phyloP scores from a whole-genome alignment of 108 stramenopile species.

The Aurantiochytrium sp. region DNA sequence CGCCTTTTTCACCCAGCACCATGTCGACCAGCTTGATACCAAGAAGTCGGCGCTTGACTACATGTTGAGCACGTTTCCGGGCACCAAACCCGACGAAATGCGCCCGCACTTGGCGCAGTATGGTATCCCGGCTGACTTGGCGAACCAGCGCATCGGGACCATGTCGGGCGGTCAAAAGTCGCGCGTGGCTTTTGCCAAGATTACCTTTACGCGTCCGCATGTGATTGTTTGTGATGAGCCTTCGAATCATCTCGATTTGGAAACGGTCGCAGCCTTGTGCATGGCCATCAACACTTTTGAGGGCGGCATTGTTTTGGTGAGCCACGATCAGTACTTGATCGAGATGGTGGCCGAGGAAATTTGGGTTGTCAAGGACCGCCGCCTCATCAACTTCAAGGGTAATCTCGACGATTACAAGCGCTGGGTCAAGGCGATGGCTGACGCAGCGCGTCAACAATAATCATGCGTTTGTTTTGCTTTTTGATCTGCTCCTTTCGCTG shows the following conservation, averaged over 20 bases:
- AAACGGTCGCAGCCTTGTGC: slow-evolving; percentile 76
- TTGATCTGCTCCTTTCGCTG: too few relatives aligned
- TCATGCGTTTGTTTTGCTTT: too few relatives aligned
- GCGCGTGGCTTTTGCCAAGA: slow-evolving; percentile 85
- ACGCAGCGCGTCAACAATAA: not conserved
- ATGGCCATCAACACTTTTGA: slow-evolving; percentile 65
- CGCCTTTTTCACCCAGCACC: slow-evolving; percentile 93
- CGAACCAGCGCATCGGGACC: slow-evolving; percentile 82
- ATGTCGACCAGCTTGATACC: slow-evolving; percentile 80
- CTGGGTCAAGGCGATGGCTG: not conserved
- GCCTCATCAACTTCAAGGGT: slow-evolving; percentile 53
- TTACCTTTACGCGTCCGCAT: slow-evolving; percentile 86
- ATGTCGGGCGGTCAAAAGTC: slow-evolving; percentile 90
- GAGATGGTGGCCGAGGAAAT: slow-evolving; percentile 67
- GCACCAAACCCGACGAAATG: slow-evolving; percentile 77
- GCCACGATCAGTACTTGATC: slow-evolving; percentile 78
- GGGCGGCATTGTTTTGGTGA: slow-evolving; percentile 71
- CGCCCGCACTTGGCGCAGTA: slow-evolving; percentile 78
- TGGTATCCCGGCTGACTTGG: slow-evolving; percentile 79
- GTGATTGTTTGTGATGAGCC: slow-evolving; percentile 92
- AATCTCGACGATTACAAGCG: slow-evolving; percentile 66
- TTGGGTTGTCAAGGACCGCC: slow-evolving; percentile 65
- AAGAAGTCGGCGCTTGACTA: slow-evolving; percentile 75
- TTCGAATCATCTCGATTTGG: slow-evolving; percentile 81
- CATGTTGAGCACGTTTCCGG: slow-evolving; percentile 68